Evolutionary conservation across 192 early-diverging fungal species (phyloP).

Genomic region (Coemansia sp.): DNA sequence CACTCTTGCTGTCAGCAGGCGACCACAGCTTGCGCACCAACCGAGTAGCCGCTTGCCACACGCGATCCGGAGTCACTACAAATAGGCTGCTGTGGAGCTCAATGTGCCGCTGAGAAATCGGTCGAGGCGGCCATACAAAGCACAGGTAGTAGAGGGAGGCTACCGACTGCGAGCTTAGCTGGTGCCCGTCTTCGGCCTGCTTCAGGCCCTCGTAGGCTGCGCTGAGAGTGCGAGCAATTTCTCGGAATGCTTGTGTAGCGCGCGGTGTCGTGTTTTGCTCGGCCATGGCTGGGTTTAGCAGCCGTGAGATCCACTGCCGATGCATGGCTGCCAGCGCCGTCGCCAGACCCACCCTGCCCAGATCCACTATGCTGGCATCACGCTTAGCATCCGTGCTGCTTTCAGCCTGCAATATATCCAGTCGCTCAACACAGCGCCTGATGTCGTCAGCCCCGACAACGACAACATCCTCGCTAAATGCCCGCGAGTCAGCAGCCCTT

Average conservation of each 20-base stretch:
- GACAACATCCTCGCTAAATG: slow-evolving; percentile 21
- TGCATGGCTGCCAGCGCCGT: slow-evolving; percentile 33
- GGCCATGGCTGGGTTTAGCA: slow-evolving; percentile 25
- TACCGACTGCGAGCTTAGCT: slow-evolving; percentile 10
- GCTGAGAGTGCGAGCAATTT: slow-evolving; percentile 20
- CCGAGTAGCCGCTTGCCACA: slow-evolving; percentile 31
- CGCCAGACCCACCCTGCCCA: slow-evolving; percentile 21
- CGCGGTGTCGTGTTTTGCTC: slow-evolving; percentile 29
- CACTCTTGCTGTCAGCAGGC: background rate
- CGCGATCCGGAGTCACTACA: slow-evolving; percentile 43
- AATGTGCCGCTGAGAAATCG: slow-evolving; percentile 26
- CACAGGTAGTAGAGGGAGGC: slow-evolving; percentile 38
- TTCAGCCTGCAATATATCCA: slow-evolving; percentile 19
- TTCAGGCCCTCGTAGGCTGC: slow-evolving; percentile 8
- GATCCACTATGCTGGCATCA: background rate
- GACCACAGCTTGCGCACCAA: slow-evolving; percentile 18
- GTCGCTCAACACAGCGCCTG: slow-evolving; percentile 37
- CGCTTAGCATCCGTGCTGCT: background rate
- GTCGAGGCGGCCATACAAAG: slow-evolving; percentile 49
- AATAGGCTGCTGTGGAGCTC: slow-evolving; percentile 31
- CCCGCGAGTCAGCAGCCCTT: background rate
- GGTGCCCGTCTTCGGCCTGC: slow-evolving; percentile 4
- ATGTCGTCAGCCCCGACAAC: slow-evolving; percentile 33
- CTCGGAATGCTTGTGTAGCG: slow-evolving; percentile 24
- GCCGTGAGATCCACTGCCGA: slow-evolving; percentile 31